A percentile compares a stretch with the other conserved stretches of the same genome.
Evolutionary conservation across 495 filamentous ascomycete genomes (phyloP).

Genomic region (Penicillium cosmopolitanum): DNA sequence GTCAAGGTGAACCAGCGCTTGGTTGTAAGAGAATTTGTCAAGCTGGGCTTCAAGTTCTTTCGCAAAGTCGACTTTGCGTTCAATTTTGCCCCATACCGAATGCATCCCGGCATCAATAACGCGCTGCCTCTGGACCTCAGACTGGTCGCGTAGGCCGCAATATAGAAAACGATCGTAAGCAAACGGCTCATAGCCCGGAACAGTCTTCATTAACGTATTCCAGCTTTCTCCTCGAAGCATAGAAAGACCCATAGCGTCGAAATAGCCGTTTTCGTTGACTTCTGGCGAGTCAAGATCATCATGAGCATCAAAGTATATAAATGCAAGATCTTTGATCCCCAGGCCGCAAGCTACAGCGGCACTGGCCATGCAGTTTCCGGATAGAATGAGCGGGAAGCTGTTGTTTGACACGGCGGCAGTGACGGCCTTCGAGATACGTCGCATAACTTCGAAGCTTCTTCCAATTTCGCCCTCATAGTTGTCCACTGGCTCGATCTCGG

Average conservation of each 20-base stretch:
- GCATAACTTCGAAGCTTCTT: constrained; percentile 30
- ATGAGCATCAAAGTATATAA: constrained; percentile 33
- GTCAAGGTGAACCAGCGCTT: constrained; percentile 31
- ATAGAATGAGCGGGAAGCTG: constrained; percentile 29
- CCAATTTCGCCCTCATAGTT: constrained; percentile 33
- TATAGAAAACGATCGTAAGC: constrained; percentile 26
- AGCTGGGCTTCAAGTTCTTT: constrained; percentile 15
- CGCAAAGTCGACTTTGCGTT: constrained; percentile 23
- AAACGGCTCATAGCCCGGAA: constrained; percentile 26
- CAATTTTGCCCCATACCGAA: constrained; percentile 22
- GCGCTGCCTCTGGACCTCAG: constrained; percentile 16
- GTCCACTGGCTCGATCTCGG: constrained; percentile 25
- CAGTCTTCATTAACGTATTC: constrained; percentile 25
- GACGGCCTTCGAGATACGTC: constrained; percentile 26
- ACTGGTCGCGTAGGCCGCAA: constrained; percentile 28
- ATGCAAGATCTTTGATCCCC: constrained; percentile 17
- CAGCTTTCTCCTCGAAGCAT: constrained; percentile 36
- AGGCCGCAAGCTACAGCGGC: constrained; percentile 28
- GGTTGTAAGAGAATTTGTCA: constrained; percentile 8
- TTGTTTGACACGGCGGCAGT: constrained; percentile 13
- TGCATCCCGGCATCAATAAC: constrained; percentile 29
- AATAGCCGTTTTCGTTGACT: constrained; percentile 33
- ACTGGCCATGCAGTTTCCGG: constrained; percentile 31
- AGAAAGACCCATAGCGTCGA: constrained; percentile 32
- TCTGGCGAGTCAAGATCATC: constrained; percentile 33